Evolutionary conservation across 1,139 yeast genomes (phyloP).

Genomic region (Hyphopichia pseudoburtonii): DNA sequence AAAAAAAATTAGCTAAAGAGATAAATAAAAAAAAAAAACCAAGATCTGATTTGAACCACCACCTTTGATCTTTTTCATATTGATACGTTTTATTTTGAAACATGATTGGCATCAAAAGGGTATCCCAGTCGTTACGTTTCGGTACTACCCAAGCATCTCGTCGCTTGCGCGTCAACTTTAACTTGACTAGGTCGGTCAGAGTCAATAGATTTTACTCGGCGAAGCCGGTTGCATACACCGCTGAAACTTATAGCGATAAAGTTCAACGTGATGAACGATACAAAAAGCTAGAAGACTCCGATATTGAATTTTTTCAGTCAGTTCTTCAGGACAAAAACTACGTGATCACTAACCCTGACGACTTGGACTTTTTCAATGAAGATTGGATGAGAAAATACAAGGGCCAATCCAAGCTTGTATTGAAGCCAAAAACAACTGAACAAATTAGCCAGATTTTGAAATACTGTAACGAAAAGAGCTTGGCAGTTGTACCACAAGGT

Average conservation of each 20-base stretch:
- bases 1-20: not conserved
- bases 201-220: conserved; percentile 22
- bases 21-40: no score
- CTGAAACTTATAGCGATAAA: conserved; percentile 59
- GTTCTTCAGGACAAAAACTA: conserved; percentile 52
- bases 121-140: not conserved
- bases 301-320: conserved; percentile 60
- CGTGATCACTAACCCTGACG: conserved; percentile 56
- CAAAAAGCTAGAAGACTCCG: conserved; percentile 51
- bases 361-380: conserved; percentile 73
- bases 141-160: conserved; percentile 3
- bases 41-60: no score
- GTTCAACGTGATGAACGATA: conserved; percentile 47
- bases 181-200: not conserved
- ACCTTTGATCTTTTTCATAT: no score
- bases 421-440: conserved; percentile 81
- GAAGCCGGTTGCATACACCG: conserved; percentile 55
- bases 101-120: not conserved
- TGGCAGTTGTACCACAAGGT: conserved; percentile 96
- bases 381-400: conserved; percentile 97
- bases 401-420: conserved; percentile 79
- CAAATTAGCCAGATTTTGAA: conserved; percentile 76
- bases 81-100: no score
- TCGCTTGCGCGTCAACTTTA: conserved; percentile 2
- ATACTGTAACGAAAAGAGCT: conserved; percentile 73